Percentiles rank a stretch among this genome's conserved stretches.
These are phyloP conservation scores for Ensete glaucum DNA, from an alignment of 176 grass and related monocot genomes.

Conservation along the genomic window DNA sequence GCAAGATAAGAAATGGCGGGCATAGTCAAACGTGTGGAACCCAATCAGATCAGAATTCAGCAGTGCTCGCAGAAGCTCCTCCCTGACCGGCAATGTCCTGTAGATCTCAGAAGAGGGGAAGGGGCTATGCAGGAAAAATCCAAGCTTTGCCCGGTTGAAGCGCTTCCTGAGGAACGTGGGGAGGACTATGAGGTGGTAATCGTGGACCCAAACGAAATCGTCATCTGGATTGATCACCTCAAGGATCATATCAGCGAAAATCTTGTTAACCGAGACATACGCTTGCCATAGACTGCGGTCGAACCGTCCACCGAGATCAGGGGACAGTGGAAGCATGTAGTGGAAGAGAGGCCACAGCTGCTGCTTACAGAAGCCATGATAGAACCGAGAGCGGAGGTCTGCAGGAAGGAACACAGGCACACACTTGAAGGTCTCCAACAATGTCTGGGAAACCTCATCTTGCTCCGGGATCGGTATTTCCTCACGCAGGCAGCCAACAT, in stretches of 20 bases:
- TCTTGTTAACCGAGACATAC: conserved; percentile 90
- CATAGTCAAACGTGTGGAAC: conserved; percentile 93
- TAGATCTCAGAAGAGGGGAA: conserved; percentile 86
- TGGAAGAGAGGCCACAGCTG: conserved; percentile 99
- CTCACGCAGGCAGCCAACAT: conserved; percentile 68
- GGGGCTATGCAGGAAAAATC: conserved; percentile 85
- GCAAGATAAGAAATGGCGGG: conserved; percentile 78
- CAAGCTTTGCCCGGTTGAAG: conserved; percentile 75
- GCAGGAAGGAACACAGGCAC: conserved; percentile 71
- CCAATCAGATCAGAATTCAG: conserved; percentile 83
- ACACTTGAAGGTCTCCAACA: conserved; percentile 63
- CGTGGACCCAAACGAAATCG: conserved; percentile 88
- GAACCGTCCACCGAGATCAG: conserved; percentile 81
- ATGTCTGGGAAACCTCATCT: conserved; percentile 52
- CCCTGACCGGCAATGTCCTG: conserved; percentile 67
- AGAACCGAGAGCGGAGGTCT: conserved; percentile 63
- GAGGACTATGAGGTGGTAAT: conserved; percentile 90
- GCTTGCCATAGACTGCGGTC: conserved; percentile 81
- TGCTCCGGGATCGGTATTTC: conserved; percentile 57
- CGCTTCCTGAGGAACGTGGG: conserved; percentile 77
- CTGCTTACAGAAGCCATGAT: conserved; percentile 96
- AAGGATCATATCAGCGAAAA: conserved; percentile 86
- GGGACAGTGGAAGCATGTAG: conserved; percentile 96
- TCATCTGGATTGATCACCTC: conserved; percentile 94
- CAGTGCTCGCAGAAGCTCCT: conserved; percentile 68